Percentiles rank a stretch among this genome's conserved stretches.
Conservation (phyloP, 805 yeast genomes). For the Kurtzmaniella cleridarum region DNA sequence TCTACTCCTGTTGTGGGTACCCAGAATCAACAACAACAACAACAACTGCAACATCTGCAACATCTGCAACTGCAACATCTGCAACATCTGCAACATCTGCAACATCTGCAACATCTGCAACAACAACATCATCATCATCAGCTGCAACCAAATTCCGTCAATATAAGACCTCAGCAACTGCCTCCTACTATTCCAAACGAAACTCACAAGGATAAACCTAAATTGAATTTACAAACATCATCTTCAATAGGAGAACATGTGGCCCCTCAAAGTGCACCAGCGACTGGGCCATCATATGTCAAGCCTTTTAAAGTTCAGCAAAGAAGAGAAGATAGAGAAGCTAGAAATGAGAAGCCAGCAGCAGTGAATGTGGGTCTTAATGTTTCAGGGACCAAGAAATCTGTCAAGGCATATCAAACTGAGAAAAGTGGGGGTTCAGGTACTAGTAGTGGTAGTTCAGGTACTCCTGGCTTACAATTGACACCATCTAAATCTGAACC, state of each 20-base stretch:
- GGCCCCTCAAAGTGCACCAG: conserved; percentile 14
- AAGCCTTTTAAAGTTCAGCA: conserved; percentile 18
- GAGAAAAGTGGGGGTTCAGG: too few relatives aligned
- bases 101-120: too few relatives aligned
- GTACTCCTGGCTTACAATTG: conserved; percentile 3
- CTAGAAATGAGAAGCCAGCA: conserved; percentile 26
- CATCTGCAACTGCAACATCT: conserved; percentile 12
- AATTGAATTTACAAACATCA: conserved; percentile 23
- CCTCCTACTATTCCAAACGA: conserved; percentile 2
- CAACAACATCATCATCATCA: conserved; percentile 10
- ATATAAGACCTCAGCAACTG: conserved; percentile 3
- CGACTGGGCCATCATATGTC: conserved; percentile 6
- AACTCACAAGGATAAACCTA: conserved; percentile 20
- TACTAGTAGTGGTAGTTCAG: background rate
- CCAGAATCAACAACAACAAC: conserved; percentile 8
- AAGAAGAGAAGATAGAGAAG: conserved; percentile 43
- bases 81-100: too few relatives aligned
- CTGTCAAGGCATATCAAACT: background rate
- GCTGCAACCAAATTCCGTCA: conserved; percentile 3
- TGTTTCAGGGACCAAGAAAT: conserved; percentile 1
- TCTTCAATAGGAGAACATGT: conserved; percentile 18
- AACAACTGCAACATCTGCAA: conserved; percentile 5
- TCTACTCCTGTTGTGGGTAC: conserved; percentile 45
- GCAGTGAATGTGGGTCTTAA: conserved; percentile 3
- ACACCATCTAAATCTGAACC: conserved; percentile 5